Base-by-base conservation (phyloP, 331 rosid species). In the Malus hybrid region DNA sequence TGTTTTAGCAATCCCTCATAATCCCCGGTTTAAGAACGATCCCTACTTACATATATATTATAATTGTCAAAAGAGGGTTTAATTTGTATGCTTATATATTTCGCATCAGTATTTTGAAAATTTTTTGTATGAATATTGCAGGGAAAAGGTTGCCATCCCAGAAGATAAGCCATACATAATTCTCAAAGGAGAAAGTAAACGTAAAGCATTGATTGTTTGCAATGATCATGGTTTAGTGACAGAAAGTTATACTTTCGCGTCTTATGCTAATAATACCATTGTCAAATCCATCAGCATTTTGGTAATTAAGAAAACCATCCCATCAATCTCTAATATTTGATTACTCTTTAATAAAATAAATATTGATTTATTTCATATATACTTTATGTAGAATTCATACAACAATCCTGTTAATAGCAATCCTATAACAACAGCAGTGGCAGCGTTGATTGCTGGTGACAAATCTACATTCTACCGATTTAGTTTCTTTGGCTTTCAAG, bases 401-500 rank as follows among this genome's bases (percentile, higher is more conserved):
- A 91, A 88, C 66, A 68, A 77, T 57, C 96, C 95, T 31, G 57
- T 71, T 12, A 85, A 82, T 10, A 70, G 29, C 0, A 81, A 86
- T 11, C 78, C 65, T 0, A 78, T 70, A 56, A 6, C 1, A 9
- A 83, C 91, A 8, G 98, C 97, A 0, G 89, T 84, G 42, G 96
- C 98, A 13, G 96, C 96, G 1, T 78, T 76, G 92, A 11, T 91
- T 2, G 67, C 74, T 0, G 96, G 98, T 0, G 97, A 94, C 76
- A 90, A 83, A 31, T 66, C 86, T 0, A 70, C 65, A n/a, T 94
- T 94, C 77, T 81, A 54, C 2, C 80, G 83, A 57, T 91, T 89
- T 18, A 93, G 93, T 0, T 94, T 91, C 70, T 90, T 13, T 55
- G 97, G 98, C 0, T 72, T 90, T 28, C 98, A 94, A 84, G 98